Evolutionary conservation across 179 eudicot species (phyloP), one percentile per base, ranked within the genome.

Genomic region (Drosera spatulata): DNA sequence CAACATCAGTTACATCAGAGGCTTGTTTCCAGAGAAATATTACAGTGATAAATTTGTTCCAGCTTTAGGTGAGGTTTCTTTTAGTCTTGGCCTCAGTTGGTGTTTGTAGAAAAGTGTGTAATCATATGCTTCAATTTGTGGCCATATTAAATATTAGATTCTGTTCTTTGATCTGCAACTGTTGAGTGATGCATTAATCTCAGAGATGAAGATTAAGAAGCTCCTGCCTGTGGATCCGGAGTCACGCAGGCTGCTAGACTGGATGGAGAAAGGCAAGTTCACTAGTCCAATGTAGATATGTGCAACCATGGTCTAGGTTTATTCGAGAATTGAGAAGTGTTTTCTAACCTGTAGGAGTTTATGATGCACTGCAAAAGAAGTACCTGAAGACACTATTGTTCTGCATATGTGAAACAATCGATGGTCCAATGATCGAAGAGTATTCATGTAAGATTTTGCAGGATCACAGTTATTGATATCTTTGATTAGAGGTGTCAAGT

Each of bases 201-300:
- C 80, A 93, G 99, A 89, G 68, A 93, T 93, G 88, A 89, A 93
- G 81, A 90, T 93, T 58, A 93, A 93, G 83, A 93, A 93, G 83
- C 86, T 93, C 63, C 78, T 89, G 95, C 97, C 99, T 11, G 47
- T 86, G 75, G 97, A 93, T 74, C 82, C 79, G 41, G 97, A 93
- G 75, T 89, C 97, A 6, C 81, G 99, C 15, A 81, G 99, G 66
- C 83, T 93, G 61, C 80, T 93, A 68, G 99, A 93, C 55, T 93
- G 99, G 99, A 93, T 93, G 97, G 97, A 89, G 83, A 89, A 93
- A 89, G 97, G 99, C 70, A 75, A 61, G 72, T 71, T 33, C 39
- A 61, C 53, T 13, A 12, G 3, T 14, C 6, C 53, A 11, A 11
- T 40, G 33, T 8, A 3, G 33, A 8, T 2, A 39, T 3, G 22